Percentiles rank a stretch among this genome's conserved stretches.
Evolutionary conservation across 495 filamentous ascomycete species (phyloP).

Genomic region (Neurospora cerealis): DNA sequence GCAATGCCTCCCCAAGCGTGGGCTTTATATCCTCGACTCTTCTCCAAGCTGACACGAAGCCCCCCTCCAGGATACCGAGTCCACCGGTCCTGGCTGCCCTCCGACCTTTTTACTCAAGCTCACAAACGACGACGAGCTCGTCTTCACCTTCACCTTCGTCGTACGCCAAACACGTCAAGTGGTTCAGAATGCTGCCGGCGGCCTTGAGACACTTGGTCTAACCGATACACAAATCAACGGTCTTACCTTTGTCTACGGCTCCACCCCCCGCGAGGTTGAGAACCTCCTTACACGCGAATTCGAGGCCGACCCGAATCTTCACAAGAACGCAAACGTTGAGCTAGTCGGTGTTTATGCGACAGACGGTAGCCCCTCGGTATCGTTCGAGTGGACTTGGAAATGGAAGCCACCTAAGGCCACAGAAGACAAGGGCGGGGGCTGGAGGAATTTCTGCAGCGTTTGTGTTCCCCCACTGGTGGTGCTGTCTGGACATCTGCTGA

Average conservation of each 20-base stretch:
- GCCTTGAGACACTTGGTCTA: slow-evolving; percentile 32
- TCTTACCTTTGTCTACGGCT: slow-evolving; percentile 84
- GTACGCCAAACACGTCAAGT: slow-evolving; percentile 56
- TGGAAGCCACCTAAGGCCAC: slow-evolving; percentile 80
- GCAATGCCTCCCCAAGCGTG: neutral
- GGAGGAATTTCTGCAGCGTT: slow-evolving; percentile 90
- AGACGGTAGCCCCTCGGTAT: slow-evolving; percentile 66
- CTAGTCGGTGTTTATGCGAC: slow-evolving; percentile 84
- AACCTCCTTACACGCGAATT: slow-evolving; percentile 92
- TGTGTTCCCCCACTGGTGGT: slow-evolving; percentile 11
- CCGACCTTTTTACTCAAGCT: slow-evolving; percentile 81
- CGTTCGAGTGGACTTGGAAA: slow-evolving; percentile 93
- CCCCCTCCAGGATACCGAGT: slow-evolving; percentile 64
- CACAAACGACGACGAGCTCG: slow-evolving; percentile 79
- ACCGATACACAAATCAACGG: slow-evolving; percentile 74
- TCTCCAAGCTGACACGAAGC: neutral
- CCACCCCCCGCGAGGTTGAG: slow-evolving; percentile 76
- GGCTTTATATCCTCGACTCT: neutral
- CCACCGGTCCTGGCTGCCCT: slow-evolving; percentile 36
- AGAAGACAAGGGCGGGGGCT: slow-evolving; percentile 84
- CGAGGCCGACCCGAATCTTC: slow-evolving; percentile 91
- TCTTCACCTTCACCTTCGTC: slow-evolving; percentile 86
- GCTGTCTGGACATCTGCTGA: slow-evolving; percentile 12
- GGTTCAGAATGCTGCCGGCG: slow-evolving; percentile 15
- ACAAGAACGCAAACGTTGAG: slow-evolving; percentile 93